Evolutionary conservation across 2,329 filamentous ascomycete genomes (phyloP).

Genomic region (Phaeophleospora eucalypticola): DNA sequence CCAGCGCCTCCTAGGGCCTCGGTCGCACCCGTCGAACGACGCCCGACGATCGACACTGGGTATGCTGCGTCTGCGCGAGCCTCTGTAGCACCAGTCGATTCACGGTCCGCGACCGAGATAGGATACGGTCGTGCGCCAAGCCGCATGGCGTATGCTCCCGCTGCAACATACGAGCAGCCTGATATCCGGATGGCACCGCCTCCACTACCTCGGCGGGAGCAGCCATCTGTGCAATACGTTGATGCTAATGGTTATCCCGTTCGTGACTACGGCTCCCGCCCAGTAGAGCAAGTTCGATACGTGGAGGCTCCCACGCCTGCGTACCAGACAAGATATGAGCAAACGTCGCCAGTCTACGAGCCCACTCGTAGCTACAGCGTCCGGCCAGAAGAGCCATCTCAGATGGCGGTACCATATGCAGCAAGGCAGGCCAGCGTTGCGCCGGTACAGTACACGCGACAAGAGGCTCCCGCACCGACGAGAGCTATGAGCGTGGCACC

Average conservation of each 20-base stretch:
- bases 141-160: constrained; percentile 38
- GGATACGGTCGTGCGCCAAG: constrained; percentile 59
- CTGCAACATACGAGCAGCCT: constrained; percentile 45
- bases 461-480: constrained; percentile 21
- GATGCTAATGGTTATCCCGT: constrained; percentile 26
- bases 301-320: constrained; percentile 24
- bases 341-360: constrained; percentile 23
- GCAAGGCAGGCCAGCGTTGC: constrained; percentile 37
- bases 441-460: constrained; percentile 37
- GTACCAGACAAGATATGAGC: constrained; percentile 25
- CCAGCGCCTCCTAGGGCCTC: constrained; percentile 46
- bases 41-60: constrained; percentile 28
- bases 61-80: constrained; percentile 41
- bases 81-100: constrained; percentile 45
- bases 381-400: constrained; percentile 53
- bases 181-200: constrained; percentile 30
- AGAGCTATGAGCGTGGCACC: constrained; percentile 41
- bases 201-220: constrained; percentile 21
- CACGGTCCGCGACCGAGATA: constrained; percentile 36
- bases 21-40: constrained; percentile 38
- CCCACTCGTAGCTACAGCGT: constrained; percentile 29
- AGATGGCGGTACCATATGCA: constrained; percentile 9
- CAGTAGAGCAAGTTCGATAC: constrained; percentile 19
- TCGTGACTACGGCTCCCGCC: constrained; percentile 20
- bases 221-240: constrained; percentile 26